phyloP scores from a whole-genome alignment of 2,329 filamentous ascomycete species.

The Cadophora malorum region DNA sequence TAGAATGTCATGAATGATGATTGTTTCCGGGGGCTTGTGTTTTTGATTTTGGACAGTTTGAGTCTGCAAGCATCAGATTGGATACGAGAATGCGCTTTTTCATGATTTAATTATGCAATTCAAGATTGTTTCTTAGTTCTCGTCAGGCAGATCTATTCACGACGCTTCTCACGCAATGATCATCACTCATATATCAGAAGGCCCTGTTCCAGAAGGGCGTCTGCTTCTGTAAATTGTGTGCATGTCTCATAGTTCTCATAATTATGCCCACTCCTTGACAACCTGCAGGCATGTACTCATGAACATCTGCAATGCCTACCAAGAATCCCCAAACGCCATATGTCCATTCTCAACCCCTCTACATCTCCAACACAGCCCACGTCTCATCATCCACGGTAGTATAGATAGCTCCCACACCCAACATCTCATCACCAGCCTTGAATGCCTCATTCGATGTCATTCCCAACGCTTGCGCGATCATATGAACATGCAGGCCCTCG shows the following conservation, averaged over 20 bases:
- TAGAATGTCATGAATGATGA: conserved; percentile 21
- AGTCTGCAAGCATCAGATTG: conserved; percentile 7
- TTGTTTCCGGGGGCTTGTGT: background rate
- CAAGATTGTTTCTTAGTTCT: background rate
- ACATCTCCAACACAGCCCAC: conserved; percentile 82
- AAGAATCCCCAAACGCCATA: conserved; percentile 35
- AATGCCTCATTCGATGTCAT: conserved; percentile 74
- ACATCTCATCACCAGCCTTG: conserved; percentile 81
- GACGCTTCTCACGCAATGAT: background rate
- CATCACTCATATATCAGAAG: background rate
- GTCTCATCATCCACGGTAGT: conserved; percentile 93
- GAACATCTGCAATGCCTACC: conserved; percentile 28
- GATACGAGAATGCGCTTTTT: conserved; percentile 21
- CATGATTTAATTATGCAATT: background rate
- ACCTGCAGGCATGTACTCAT: conserved; percentile 24
- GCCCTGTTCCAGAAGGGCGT: background rate
- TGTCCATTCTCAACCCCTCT: conserved; percentile 24
- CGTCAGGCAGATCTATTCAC: background rate
- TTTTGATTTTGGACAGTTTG: background rate
- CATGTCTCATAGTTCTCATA: conserved; percentile 12
- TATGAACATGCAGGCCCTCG: conserved; percentile 83
- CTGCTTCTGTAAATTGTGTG: background rate
- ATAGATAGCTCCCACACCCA: conserved; percentile 77
- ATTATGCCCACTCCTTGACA: conserved; percentile 18
- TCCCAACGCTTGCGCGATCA: conserved; percentile 70